Conservation (phyloP, 2,329 filamentous ascomycete species). For the Exophiala oligosperma region DNA sequence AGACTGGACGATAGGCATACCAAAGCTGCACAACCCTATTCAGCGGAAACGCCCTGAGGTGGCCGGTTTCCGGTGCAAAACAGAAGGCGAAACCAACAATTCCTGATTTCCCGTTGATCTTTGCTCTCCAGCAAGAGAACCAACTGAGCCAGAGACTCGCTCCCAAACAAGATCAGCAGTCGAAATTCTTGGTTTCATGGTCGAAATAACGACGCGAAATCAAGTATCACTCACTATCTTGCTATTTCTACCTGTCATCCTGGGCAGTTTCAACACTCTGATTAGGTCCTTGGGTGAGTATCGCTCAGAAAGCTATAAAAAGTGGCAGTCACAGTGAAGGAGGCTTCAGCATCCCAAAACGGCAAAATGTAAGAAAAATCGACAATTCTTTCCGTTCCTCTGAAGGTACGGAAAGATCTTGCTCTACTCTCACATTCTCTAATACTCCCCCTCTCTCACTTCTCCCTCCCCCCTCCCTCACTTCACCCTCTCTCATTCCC, state of each 20-base stretch:
- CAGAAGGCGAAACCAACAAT: background rate
- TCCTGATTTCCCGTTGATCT: background rate
- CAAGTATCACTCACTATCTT: background rate
- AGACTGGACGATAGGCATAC: too few relatives aligned
- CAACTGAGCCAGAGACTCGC: background rate
- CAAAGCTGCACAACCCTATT: too few relatives aligned
- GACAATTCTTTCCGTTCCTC: background rate
- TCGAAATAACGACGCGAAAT: background rate
- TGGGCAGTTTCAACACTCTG: background rate
- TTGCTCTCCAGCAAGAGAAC: background rate
- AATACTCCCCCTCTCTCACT: background rate
- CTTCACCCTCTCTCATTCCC: too few relatives aligned
- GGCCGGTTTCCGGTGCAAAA: background rate
- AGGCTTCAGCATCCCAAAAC: background rate
- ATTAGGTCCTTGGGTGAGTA: background rate
- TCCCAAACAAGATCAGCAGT: background rate
- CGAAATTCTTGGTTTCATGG: background rate
- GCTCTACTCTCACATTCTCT: background rate
- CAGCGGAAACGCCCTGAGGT: background rate
- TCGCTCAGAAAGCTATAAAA: background rate
- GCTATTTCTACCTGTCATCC: background rate
- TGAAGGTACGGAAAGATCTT: too few relatives aligned
- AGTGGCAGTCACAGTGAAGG: background rate
- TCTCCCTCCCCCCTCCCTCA: background rate
- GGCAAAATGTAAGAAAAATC: background rate